Evolutionary conservation across 73 alveolate species (phyloP).

Genomic region (Urostyla sp.): DNA sequence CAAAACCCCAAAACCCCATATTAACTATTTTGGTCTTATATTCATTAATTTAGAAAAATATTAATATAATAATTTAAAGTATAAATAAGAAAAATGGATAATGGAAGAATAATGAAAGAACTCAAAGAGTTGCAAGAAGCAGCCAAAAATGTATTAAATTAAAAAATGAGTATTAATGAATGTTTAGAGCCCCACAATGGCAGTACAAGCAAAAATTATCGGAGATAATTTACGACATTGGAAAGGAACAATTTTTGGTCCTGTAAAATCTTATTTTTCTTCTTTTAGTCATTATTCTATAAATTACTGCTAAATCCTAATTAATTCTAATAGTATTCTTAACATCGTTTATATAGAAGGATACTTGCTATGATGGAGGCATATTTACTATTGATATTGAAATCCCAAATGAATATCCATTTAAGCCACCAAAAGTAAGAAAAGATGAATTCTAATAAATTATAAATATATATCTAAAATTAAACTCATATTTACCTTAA

Average conservation of each 20-base stretch:
- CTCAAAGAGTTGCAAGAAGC: constrained; percentile 63
- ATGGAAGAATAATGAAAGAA: constrained; percentile 64
- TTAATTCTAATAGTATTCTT: background rate
- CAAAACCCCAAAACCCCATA: no score
- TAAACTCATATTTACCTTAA: background rate
- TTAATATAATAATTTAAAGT: no score
- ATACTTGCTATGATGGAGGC: constrained; percentile 92
- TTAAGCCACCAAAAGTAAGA: constrained; percentile 92
- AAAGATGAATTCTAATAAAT: background rate
- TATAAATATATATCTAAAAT: background rate
- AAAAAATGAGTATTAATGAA: background rate
- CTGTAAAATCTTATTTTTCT: constrained; percentile 15
- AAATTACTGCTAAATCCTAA: background rate
- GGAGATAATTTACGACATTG: constrained; percentile 65
- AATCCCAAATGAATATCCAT: constrained; percentile 95
- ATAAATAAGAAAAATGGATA: constrained; percentile 44
- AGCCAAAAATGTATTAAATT: background rate
- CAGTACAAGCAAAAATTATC: constrained; percentile 57
- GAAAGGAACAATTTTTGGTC: constrained; percentile 71
- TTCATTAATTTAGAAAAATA: no score
- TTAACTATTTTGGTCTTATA: no score
- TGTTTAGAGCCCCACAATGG: constrained; percentile 2
- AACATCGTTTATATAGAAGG: constrained; percentile 49
- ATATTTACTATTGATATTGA: constrained; percentile 84
- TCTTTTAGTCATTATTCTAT: background rate